phyloP scores from a whole-genome alignment of 2,329 filamentous ascomycete genomes.

The Stemphylium beticola region DNA sequence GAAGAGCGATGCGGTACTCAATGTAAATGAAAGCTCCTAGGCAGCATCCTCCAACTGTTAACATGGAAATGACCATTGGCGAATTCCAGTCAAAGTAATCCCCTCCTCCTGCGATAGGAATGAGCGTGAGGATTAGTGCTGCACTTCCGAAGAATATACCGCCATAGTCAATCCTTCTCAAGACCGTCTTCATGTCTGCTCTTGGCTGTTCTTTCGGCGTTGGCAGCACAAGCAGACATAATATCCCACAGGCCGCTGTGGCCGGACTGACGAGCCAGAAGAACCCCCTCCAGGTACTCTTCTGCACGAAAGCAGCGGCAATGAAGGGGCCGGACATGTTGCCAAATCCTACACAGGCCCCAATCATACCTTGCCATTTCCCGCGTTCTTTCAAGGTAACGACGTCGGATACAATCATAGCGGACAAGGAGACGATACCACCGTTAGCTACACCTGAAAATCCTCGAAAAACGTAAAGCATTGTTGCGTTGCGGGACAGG shows the following conservation, averaged over 20 bases:
- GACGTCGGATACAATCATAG: constrained; percentile 49
- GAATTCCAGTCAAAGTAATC: constrained; percentile 64
- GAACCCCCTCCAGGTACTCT: constrained; percentile 27
- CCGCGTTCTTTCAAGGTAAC: constrained; percentile 46
- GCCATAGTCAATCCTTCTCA: constrained; percentile 63
- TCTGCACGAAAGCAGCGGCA: constrained; percentile 29
- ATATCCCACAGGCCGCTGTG: constrained; percentile 13
- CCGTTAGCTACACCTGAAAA: constrained; percentile 66
- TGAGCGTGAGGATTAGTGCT: constrained; percentile 65
- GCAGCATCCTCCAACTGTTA: constrained; percentile 57
- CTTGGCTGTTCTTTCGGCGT: constrained; percentile 57
- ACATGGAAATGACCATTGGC: constrained; percentile 65
- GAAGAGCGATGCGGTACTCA: constrained; percentile 61
- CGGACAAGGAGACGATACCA: constrained; percentile 57
- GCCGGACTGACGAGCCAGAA: constrained; percentile 32
- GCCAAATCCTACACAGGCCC: constrained; percentile 31
- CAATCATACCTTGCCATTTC: constrained; percentile 46
- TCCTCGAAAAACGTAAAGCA: constrained; percentile 67
- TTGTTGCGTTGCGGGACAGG: constrained; percentile 60
- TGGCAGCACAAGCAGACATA: constrained; percentile 26
- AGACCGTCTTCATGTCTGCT: constrained; percentile 53
- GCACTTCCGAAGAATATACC: constrained; percentile 62
- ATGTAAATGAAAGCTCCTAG: constrained; percentile 59
- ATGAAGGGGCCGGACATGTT: constrained; percentile 35
- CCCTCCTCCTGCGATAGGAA: constrained; percentile 68